Evolutionary conservation across 2,329 filamentous ascomycete genomes (phyloP).

Genomic region (Cercospora nicotianae): DNA sequence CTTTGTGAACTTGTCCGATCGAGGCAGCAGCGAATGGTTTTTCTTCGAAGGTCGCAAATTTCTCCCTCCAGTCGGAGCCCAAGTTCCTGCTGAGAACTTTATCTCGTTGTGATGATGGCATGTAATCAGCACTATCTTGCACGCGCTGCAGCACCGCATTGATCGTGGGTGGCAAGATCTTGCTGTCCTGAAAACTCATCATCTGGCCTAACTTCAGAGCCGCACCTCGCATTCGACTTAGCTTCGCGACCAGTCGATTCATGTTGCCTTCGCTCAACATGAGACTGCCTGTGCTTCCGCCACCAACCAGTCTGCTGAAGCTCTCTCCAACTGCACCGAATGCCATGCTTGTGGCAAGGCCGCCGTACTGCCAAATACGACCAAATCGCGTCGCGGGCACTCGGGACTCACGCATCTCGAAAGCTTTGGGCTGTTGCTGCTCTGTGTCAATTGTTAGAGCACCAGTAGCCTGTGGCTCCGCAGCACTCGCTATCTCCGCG

Average conservation of each 20-base stretch:
- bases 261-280: slow-evolving; percentile 88
- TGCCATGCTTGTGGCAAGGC: slow-evolving; percentile 91
- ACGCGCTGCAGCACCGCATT: slow-evolving; percentile 90
- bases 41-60: slow-evolving; percentile 85
- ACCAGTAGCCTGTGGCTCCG: background rate
- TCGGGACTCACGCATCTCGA: slow-evolving; percentile 80
- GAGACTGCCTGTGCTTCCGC: slow-evolving; percentile 66
- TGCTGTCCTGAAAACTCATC: slow-evolving; percentile 97
- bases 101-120: slow-evolving; percentile 91
- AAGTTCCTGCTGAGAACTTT: slow-evolving; percentile 77
- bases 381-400: slow-evolving; percentile 86
- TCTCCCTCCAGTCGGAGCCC: slow-evolving; percentile 76
- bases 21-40: slow-evolving; percentile 92
- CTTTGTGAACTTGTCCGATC: slow-evolving; percentile 93
- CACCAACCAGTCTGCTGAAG: slow-evolving; percentile 73
- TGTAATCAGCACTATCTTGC: slow-evolving; percentile 95
- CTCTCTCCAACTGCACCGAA: slow-evolving; percentile 86
- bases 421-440: slow-evolving; percentile 38
- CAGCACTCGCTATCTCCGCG: slow-evolving; percentile 42
- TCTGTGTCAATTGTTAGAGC: background rate
- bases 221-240: slow-evolving; percentile 94
- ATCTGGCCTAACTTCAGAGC: slow-evolving; percentile 97
- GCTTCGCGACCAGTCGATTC: slow-evolving; percentile 85
- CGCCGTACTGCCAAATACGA: slow-evolving; percentile 90
- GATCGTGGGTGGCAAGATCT: slow-evolving; percentile 85